Evolutionary conservation across 2,329 filamentous ascomycete genomes (phyloP).

Genomic region (Knufia petricola): DNA sequence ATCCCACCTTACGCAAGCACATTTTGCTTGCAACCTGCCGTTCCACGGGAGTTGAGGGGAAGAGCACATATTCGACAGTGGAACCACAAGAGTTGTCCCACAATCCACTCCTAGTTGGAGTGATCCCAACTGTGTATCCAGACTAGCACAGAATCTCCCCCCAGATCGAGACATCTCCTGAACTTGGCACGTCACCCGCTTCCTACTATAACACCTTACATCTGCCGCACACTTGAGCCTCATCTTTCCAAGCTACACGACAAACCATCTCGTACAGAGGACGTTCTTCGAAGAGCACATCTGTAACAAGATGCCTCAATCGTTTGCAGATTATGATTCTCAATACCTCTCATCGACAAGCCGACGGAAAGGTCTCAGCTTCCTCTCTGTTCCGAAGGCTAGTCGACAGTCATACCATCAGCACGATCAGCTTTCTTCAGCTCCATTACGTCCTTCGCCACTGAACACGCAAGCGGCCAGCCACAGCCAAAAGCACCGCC

Average conservation of each 20-base stretch:
- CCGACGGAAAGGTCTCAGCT: background rate
- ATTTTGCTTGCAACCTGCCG: background rate
- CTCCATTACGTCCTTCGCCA: background rate
- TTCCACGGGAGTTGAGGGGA: background rate
- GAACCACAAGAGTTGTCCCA: background rate
- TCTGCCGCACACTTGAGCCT: background rate
- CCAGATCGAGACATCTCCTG: background rate
- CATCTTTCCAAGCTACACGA: background rate
- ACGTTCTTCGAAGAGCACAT: background rate
- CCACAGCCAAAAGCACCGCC: background rate
- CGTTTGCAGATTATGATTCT: constrained; percentile 7
- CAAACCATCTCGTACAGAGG: background rate
- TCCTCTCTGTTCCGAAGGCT: background rate
- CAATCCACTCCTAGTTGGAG: background rate
- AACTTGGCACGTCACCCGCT: background rate
- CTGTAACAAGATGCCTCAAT: constrained; percentile 3
- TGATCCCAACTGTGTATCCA: background rate
- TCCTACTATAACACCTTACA: too few species aligned
- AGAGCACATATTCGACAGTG: background rate
- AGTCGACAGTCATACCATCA: background rate
- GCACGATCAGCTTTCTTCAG: background rate
- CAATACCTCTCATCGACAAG: constrained; percentile 5
- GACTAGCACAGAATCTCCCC: background rate
- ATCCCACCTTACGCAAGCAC: background rate
- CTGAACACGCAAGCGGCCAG: background rate